phyloP scores from a whole-genome alignment of 352 stramenopile species.

The Halophytophthora polymorphica region DNA sequence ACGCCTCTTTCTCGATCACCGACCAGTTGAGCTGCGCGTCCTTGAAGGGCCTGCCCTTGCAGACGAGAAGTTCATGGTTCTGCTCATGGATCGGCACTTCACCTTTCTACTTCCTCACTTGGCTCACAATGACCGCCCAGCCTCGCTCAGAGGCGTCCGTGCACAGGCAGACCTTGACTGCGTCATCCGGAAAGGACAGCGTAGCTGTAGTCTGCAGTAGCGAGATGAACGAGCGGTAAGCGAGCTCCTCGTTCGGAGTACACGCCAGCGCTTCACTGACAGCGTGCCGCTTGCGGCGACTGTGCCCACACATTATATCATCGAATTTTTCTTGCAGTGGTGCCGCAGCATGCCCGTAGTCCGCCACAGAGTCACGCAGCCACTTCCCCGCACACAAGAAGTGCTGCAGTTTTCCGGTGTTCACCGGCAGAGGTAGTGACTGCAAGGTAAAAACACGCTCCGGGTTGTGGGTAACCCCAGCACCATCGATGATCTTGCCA shows the following conservation, averaged over 20 bases:
- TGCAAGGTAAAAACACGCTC: constrained; percentile 6
- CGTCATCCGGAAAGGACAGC: constrained; percentile 6
- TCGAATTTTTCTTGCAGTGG: constrained; percentile 18
- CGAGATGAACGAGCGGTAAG: too few species aligned
- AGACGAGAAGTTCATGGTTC: constrained; percentile 10
- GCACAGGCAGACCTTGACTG: constrained; percentile 4
- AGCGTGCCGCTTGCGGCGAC: too few species aligned
- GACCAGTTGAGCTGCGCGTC: constrained; percentile 9
- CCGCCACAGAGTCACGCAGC: constrained; percentile 11
- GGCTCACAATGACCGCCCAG: constrained; percentile 1
- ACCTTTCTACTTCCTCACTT: background rate
- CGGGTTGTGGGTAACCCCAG: constrained; percentile 11
- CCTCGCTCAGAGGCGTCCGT: constrained; percentile 1
- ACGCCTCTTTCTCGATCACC: constrained; percentile 20
- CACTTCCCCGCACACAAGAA: constrained; percentile 22
- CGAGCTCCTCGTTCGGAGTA: too few species aligned
- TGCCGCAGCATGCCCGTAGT: constrained; percentile 8
- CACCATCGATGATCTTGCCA: constrained; percentile 14
- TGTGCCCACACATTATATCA: too few species aligned
- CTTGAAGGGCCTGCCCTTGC: constrained; percentile 6
- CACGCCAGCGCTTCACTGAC: too few species aligned
- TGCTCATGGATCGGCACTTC: constrained; percentile 4
- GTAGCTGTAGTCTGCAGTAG: background rate
- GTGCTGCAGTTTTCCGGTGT: constrained; percentile 20
- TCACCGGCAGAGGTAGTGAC: background rate